These are phyloP conservation scores for Candida morakotiae DNA, from an alignment of 805 yeast species.

Conservation along the genomic window DNA sequence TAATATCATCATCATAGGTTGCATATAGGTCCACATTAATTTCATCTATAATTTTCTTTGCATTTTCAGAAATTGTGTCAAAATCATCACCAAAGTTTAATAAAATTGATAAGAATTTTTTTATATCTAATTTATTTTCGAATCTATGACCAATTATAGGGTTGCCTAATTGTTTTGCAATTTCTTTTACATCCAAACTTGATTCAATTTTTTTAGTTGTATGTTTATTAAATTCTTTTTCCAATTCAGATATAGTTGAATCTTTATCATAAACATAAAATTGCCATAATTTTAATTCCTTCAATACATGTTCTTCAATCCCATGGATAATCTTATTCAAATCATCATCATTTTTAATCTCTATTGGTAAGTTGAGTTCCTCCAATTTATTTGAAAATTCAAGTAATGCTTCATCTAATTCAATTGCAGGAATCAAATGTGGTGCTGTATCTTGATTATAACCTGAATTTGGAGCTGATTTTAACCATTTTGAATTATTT, in stretches of 20 bases:
- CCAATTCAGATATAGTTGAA: conserved; percentile 35
- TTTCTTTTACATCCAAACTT: conserved; percentile 30
- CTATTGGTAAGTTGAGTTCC: conserved; percentile 59
- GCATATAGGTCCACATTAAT: conserved; percentile 70
- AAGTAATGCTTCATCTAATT: conserved; percentile 65
- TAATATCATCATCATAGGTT: conserved; percentile 70
- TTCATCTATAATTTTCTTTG: conserved; percentile 62
- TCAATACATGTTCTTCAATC: conserved; percentile 63
- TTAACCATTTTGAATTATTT: conserved; percentile 80
- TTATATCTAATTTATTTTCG: conserved; percentile 50
- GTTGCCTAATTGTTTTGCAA: conserved; percentile 49
- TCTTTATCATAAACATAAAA: conserved; percentile 69
- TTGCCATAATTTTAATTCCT: conserved; percentile 76
- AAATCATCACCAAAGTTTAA: conserved; percentile 19
- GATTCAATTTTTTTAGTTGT: conserved; percentile 38
- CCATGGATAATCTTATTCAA: conserved; percentile 62
- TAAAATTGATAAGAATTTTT: conserved; percentile 51
- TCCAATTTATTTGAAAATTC: conserved; percentile 60
- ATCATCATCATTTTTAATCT: conserved; percentile 48
- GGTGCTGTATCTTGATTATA: conserved; percentile 87
- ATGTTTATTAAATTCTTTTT: conserved; percentile 29
- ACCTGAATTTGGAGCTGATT: conserved; percentile 86
- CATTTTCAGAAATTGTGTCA: conserved; percentile 28
- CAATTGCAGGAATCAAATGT: conserved; percentile 80
- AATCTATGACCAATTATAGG: conserved; percentile 44